Evolutionary conservation across 192 early-diverging fungal genomes (phyloP), one percentile per base, ranked within the genome.

Genomic region (Linnemannia elongata): DNA sequence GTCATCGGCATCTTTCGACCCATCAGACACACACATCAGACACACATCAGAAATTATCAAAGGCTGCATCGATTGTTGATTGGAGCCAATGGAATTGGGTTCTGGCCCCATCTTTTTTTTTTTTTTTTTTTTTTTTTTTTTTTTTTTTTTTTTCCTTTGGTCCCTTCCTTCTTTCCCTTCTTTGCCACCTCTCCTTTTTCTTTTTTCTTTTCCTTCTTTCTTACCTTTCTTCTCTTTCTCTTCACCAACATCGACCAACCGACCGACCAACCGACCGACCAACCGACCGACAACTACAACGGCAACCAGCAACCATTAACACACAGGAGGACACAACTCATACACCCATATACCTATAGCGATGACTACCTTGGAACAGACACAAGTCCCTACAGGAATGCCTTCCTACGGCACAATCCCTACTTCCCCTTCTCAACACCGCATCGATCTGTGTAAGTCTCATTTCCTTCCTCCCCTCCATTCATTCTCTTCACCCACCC

Each of bases 371-470:
- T 10, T 42, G 38, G 41, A 38, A 72, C 38, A 38, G 9, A n/a
- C 70, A 38, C 35, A 38, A 18, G 24, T 42, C n/a, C n/a, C 70
- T 2, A 7, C 70, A 33, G 60, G 60, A 66, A 30, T 66, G 30
- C 60, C 60, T 12, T 66, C 60, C 45, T 82, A 82, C 35, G 81
- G 81, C 36, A 49, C 81, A 55, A 70, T 79, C 68, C 42, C 39
- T 30, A n/a, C 77, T 30, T 66, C 60, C 9, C 60, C 60, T 33
- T 15, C 27, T 15, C 60, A 66, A 33, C 60, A 66, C 2, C 49
- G 75, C 52, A 84, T 84, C 57, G 82, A 84, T 76, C 82, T 84
- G 68, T 84, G 82, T 84, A 79, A 84, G 82, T 66, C 60, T 66
- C 12, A 27, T 60, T 60, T 6, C n/a, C n/a, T 13, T 33, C 60